phyloP scores from a whole-genome alignment of 345 rosid species.

The Populus euphratica region DNA sequence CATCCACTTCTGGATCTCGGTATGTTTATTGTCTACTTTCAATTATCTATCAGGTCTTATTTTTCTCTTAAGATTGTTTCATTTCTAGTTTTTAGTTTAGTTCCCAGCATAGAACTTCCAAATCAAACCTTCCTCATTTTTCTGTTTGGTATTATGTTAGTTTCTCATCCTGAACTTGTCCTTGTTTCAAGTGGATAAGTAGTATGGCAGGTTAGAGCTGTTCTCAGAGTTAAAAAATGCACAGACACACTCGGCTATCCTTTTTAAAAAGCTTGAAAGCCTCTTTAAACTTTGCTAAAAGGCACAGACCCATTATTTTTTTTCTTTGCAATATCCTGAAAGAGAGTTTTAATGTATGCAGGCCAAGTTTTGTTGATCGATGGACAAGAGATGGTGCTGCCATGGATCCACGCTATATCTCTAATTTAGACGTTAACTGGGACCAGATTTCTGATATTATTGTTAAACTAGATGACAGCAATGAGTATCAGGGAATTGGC shows the following conservation, averaged over 20 bases:
- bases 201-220: not conserved
- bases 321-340: slow-evolving; percentile 12
- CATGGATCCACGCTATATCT: slow-evolving; percentile 54
- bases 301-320: too few relatives aligned
- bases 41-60: not conserved
- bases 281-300: not conserved
- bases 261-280: not conserved
- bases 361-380: slow-evolving; percentile 41
- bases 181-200: not conserved
- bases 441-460: slow-evolving; percentile 50
- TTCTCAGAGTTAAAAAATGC: too few relatives aligned
- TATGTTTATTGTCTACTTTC: slow-evolving; percentile 16
- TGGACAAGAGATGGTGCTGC: slow-evolving; percentile 42
- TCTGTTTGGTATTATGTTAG: not conserved
- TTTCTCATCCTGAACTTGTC: not conserved
- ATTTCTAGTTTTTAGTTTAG: not conserved
- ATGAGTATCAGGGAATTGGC: slow-evolving; percentile 62
- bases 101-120: not conserved
- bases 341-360: slow-evolving; percentile 16
- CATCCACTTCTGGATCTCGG: slow-evolving; percentile 36
- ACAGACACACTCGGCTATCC: not conserved
- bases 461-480: slow-evolving; percentile 43
- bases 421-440: slow-evolving; percentile 56
- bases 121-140: not conserved
- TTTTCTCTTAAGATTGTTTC: not conserved